Evolutionary conservation across 345 rosid genomes (phyloP).

Genomic region (Passiflora organensis): DNA sequence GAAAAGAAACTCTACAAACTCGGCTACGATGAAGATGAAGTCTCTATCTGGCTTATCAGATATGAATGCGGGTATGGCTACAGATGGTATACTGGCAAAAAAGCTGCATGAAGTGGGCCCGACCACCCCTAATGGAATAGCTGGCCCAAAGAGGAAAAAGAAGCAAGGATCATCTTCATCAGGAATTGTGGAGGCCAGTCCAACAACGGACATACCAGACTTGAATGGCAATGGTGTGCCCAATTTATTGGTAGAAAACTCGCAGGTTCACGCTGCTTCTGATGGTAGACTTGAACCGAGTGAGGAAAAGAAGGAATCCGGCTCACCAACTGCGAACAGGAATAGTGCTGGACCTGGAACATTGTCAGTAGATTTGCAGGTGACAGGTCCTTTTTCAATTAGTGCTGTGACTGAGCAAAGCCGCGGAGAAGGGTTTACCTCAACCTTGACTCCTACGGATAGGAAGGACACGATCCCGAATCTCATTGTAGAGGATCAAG

Average conservation of each 20-base stretch:
- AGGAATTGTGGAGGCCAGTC: conserved; percentile 15
- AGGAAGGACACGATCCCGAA: conserved; percentile 10
- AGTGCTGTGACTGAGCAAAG: conserved; percentile 24
- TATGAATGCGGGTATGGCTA: conserved; percentile 22
- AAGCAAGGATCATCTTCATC: conserved; percentile 11
- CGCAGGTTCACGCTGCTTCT: conserved; percentile 12
- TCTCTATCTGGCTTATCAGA: conserved; percentile 40
- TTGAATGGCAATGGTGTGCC: conserved; percentile 37
- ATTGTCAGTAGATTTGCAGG: conserved; percentile 38
- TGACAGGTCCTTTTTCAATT: conserved; percentile 29
- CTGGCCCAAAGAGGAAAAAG: conserved; percentile 14
- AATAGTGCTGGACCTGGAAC: conserved; percentile 19
- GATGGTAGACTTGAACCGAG: conserved; percentile 15
- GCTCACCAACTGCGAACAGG: conserved; percentile 14
- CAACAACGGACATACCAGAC: conserved; percentile 44
- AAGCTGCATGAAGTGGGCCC: conserved; percentile 19
- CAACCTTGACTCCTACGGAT: conserved; percentile 19
- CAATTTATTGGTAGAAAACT: conserved; percentile 12
- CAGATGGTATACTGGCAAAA: conserved; percentile 21
- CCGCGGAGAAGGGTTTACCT: conserved; percentile 14
- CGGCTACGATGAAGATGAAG: conserved; percentile 26
- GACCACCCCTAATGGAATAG: conserved; percentile 12
- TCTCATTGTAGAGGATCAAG: conserved; percentile 4
- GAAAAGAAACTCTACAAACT: conserved; percentile 25
- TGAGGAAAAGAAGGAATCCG: conserved; percentile 26